Base-by-base conservation (phyloP, 768 basidiomycete species). In the Phylloporus sp. region DNA sequence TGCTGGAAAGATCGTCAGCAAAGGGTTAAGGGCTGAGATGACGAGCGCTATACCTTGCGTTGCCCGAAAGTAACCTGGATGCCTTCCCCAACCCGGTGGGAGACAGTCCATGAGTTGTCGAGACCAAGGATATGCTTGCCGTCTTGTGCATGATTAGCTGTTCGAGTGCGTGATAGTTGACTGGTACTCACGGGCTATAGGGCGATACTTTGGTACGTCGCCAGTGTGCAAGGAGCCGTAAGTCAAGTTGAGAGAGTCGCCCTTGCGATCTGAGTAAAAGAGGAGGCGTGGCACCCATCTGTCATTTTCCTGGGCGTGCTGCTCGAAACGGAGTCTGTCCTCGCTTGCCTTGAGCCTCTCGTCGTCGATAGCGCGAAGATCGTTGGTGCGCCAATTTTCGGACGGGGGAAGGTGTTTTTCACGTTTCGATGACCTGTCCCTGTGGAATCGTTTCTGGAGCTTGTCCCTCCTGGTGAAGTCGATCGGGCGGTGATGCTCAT, bases 221-320 rank as follows among this genome's bases (percentile, higher is more conserved):
- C 81, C 74, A 23, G 74, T 60, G 57, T 86, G 72, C 26, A 85
- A 56, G 4, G 78, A 68, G n/a, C 84, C 86, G 55, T 85, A 89
- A 34, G 74, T 74, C 26, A 86, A 64, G 58, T 85, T 88, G 43
- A 81, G 66, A 35, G 64, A 50, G 61, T 90, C 87, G 3, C 85
- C 86, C 55, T 76, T 78, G 40, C 74, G 71, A 60, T 89, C 86
- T 11, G 79, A 79, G 59, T 76, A 86, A 65, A 78, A 88, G 9
- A 67, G 48, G 26, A 59, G 62, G 23, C 48, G 65, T 35, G 60
- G 61, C 33, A 59, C 56, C 56, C 58, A 62, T 53, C 56, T 53
- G 44, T 53, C 55, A 32, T 49, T 52, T 26, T 61, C 50, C 28
- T 47, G 49, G 18, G 32, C 52, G 14, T 55, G 58, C 29, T 53